Conservation (phyloP, 75 land plant genomes). For the Isoetes taiwanensis region DNA sequence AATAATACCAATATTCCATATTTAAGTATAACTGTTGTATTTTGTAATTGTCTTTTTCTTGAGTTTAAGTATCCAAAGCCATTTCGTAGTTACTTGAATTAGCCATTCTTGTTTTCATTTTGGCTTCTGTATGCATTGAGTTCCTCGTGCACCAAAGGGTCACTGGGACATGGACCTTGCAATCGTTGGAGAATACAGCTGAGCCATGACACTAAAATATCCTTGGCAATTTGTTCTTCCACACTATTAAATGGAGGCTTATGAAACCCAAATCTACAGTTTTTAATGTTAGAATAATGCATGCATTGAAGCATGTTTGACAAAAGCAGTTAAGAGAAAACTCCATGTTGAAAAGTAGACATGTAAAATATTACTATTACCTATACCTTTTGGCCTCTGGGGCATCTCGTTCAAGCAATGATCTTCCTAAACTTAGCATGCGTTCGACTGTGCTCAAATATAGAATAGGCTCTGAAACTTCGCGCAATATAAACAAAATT, state of each 20-base stretch:
- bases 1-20: too few species aligned
- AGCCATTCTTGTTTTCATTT: too few species aligned
- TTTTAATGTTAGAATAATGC: background rate
- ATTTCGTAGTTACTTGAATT: too few species aligned
- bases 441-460: constrained; percentile 29
- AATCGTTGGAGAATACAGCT: too few species aligned
- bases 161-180: too few species aligned
- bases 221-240: too few species aligned
- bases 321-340: background rate
- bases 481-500: background rate
- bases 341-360: background rate
- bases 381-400: constrained; percentile 31
- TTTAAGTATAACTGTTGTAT: too few species aligned
- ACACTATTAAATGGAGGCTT: constrained; percentile 86
- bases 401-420: constrained; percentile 42
- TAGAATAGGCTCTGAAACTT: background rate
- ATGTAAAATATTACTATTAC: background rate
- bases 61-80: too few species aligned
- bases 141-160: too few species aligned
- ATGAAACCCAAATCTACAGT: constrained; percentile 75
- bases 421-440: constrained; percentile 54
- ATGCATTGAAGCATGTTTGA: background rate
- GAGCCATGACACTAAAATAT: too few species aligned
- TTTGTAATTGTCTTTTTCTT: too few species aligned
- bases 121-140: too few species aligned